phyloP scores from a whole-genome alignment of 2,329 filamentous ascomycete genomes.

The Fusarium falciforme region DNA sequence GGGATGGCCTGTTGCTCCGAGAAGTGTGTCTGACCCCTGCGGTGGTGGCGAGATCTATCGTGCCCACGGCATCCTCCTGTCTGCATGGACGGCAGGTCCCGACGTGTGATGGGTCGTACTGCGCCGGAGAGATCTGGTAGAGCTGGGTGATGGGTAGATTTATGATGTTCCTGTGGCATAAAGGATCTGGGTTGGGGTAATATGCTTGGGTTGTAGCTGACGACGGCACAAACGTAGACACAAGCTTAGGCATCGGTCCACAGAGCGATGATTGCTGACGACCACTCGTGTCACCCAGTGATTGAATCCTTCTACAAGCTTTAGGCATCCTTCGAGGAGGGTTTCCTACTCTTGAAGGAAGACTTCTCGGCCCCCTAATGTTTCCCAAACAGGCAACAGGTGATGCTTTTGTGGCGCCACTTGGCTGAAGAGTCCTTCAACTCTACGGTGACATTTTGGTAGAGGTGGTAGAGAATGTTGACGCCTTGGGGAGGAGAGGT shows the following conservation, averaged over 20 bases:
- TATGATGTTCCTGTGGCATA: neutral
- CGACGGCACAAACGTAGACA: neutral
- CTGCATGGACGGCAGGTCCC: neutral
- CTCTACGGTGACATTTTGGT: neutral
- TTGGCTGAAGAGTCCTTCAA: neutral
- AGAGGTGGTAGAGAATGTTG: constrained; percentile 6
- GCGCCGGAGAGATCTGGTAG: neutral
- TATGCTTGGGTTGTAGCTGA: neutral
- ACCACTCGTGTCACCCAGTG: constrained; percentile 45
- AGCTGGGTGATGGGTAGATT: neutral
- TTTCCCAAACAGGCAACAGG: neutral
- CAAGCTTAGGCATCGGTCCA: neutral
- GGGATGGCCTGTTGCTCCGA: neutral
- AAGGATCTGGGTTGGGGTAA: neutral
- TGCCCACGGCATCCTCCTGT: neutral
- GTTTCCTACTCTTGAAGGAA: neutral
- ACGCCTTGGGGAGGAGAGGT: constrained; percentile 3
- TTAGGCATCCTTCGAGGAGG: neutral
- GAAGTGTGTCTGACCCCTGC: neutral
- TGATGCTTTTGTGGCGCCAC: constrained; percentile 4
- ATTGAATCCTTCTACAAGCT: constrained; percentile 46
- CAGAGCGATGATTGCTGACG: neutral
- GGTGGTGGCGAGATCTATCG: neutral
- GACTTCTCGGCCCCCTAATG: neutral
- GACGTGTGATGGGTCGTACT: neutral